Base-by-base conservation (phyloP, 1,139 yeast species). In the Lizanozyma gosingica region DNA sequence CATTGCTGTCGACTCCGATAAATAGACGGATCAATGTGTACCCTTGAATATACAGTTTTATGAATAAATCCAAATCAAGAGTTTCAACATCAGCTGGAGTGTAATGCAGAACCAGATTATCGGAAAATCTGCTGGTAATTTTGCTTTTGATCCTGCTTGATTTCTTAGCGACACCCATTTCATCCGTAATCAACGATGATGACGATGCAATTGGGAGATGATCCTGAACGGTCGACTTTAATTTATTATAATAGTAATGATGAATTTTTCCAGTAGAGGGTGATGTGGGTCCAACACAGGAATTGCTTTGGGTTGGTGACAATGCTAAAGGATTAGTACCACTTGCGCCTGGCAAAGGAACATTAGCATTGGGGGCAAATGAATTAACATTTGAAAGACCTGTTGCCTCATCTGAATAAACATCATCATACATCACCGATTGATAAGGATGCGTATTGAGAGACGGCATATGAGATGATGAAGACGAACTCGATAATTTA, bases 171-270 rank as follows among this genome's bases (percentile, higher is more conserved):
- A 22, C 29, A 6, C 29, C 29, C 29, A 22, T 22, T 22, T 22
- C 29, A 11, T 22, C 29, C 11, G 29, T 22, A 6, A 33, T 41
- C 41, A 39, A 49, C 33, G 36, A 49, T 47, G 33, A 49, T 47
- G 33, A 49, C 46, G 15, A 48, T 42, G 15, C 46, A 43, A n/a
- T 43, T 35, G 6, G 48, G 18, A 68, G 63, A 45, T 62, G 63
- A 52, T 85, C 94, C 52, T 82, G 86, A 37, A 85, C 86, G 0
- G 90, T 82, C 18, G 75, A 74, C 49, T 83, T 84, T 11, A 22
- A 22, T 11, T 22, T 22, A 22, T 22, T 22, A 11, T 6, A 35
- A 85, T 86, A 18, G 70, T 84, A 51, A 74, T 78, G 34, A 80
- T 78, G 41, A 83, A 62, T 40, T 81, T 82, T 45, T 80, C 74